These are phyloP conservation scores for Aquilaria sinensis DNA, from an alignment of 345 rosid species.

Conservation along the genomic window DNA sequence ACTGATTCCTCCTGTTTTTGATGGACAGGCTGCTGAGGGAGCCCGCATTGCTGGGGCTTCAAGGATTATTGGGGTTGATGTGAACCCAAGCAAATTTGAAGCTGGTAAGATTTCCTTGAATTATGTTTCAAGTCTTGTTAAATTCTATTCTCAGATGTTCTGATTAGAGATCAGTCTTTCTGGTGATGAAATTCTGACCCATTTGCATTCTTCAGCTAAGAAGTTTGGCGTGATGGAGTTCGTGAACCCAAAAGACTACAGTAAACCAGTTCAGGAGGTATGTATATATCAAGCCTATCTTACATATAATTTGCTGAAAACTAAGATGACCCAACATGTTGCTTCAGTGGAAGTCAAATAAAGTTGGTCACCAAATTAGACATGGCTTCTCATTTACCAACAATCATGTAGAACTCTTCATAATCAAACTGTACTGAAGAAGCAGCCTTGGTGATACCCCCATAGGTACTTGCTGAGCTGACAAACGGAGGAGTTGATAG, in stretches of 20 bases:
- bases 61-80: slow-evolving; percentile 36
- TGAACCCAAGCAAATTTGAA: slow-evolving; percentile 23
- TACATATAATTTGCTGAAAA: not conserved
- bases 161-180: too few species aligned
- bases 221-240: slow-evolving; percentile 40
- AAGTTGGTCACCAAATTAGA: not conserved
- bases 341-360: not conserved
- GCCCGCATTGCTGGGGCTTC: slow-evolving; percentile 35
- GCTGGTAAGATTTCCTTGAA: slow-evolving; percentile 8
- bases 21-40: slow-evolving; percentile 27
- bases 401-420: too few species aligned
- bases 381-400: too few species aligned
- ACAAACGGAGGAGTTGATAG: slow-evolving; percentile 41
- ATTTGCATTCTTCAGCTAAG: slow-evolving; percentile 24
- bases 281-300: not conserved
- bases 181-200: not conserved
- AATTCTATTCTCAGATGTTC: too few species aligned
- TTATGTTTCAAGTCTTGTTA: not conserved
- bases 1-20: not conserved
- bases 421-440: too few species aligned
- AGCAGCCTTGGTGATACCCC: too few species aligned
- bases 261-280: slow-evolving; percentile 39
- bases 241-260: slow-evolving; percentile 34
- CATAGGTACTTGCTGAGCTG: slow-evolving; percentile 33
- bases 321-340: not conserved